Evolutionary conservation across 2,329 filamentous ascomycete species (phyloP), one percentile per base, ranked within the genome.

Genomic region (Penicillium sp.): DNA sequence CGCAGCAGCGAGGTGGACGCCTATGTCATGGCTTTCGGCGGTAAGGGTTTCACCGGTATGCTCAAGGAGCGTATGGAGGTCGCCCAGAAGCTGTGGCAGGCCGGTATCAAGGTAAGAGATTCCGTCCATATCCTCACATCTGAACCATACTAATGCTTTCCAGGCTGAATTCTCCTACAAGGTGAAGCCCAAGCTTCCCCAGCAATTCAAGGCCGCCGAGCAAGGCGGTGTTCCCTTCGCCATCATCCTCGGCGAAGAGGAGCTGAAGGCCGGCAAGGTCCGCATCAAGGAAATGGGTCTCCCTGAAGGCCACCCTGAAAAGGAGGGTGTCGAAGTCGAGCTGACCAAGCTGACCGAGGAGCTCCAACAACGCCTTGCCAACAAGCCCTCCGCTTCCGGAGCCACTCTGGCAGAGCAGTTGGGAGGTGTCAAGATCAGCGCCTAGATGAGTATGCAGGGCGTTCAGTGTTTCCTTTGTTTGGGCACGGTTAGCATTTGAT

Each of bases 11-110:
- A 93, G 59, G 85, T 90, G 2, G 90, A 97, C 63, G 89, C 90
- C 37, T 96, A 83, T 69, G 86, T 97, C 62, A 97, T 97, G 89
- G 89, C 89, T 0, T 89, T 96, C 63, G 90, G 89, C 44, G 86
- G 87, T 43, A 91, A 90, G 70, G 86, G 84, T 16, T 91, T 90
- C 68, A 85, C 78, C 13, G 89, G 88, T 37, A 75, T 94, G 54
- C 72, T 95, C 44, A 82, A 83, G 56, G 86, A 96, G 74, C 85
- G 91, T 55, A 90, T 96, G 82, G 75, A 82, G 22, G 79, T 97
- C 29, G 84, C 85, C 49, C 79, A 82, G 55, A 77, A 77, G 55
- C 75, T 97, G 40, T 94, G 91, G 89, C 83, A 89, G 57, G 88
- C 86, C 6, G 89, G 88, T 16, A 84, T 97, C 72, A 95, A 90